Percentiles rank a stretch among this genome's conserved stretches.
Evolutionary conservation across 2,329 filamentous ascomycete genomes (phyloP).

Genomic region (Hymenoscyphus repandus): DNA sequence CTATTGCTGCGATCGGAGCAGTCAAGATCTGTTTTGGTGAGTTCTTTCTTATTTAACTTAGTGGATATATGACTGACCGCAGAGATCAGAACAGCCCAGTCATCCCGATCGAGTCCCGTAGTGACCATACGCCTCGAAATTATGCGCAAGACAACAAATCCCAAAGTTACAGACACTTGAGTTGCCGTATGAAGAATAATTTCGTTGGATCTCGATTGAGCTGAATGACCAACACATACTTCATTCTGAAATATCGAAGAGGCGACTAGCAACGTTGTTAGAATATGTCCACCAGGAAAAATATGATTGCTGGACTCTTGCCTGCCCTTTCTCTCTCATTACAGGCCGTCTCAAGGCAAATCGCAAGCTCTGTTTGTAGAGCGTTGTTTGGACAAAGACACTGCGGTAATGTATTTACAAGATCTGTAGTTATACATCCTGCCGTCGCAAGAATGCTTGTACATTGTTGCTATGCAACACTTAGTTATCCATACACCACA

Average conservation of each 20-base stretch:
- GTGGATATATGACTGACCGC: slow-evolving; percentile 6
- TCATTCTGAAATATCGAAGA: slow-evolving; percentile 9
- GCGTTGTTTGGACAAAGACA: slow-evolving; percentile 15
- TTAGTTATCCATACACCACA: too few relatives aligned
- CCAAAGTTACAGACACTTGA: slow-evolving; percentile 13
- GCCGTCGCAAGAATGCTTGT: too few relatives aligned
- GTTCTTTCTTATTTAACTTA: not conserved
- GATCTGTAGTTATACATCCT: too few relatives aligned
- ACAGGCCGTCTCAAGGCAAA: slow-evolving; percentile 11
- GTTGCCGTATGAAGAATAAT: slow-evolving; percentile 12
- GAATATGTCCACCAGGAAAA: too few relatives aligned
- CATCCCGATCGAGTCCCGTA: slow-evolving; percentile 17
- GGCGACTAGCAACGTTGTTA: not conserved
- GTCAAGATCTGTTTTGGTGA: slow-evolving; percentile 12
- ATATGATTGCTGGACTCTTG: not conserved
- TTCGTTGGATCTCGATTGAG: slow-evolving; percentile 11
- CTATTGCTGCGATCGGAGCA: slow-evolving; percentile 13
- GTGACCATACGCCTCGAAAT: slow-evolving; percentile 14
- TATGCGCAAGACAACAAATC: slow-evolving; percentile 14
- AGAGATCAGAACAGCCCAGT: slow-evolving; percentile 12
- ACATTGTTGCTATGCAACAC: too few relatives aligned
- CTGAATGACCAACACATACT: slow-evolving; percentile 13
- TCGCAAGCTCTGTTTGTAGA: slow-evolving; percentile 9
- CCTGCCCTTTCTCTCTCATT: slow-evolving; percentile 4
- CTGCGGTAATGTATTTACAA: not conserved